These are phyloP conservation scores for Fistulifera pelliculosa DNA, from an alignment of 108 stramenopile genomes.

Conservation along the genomic window DNA sequence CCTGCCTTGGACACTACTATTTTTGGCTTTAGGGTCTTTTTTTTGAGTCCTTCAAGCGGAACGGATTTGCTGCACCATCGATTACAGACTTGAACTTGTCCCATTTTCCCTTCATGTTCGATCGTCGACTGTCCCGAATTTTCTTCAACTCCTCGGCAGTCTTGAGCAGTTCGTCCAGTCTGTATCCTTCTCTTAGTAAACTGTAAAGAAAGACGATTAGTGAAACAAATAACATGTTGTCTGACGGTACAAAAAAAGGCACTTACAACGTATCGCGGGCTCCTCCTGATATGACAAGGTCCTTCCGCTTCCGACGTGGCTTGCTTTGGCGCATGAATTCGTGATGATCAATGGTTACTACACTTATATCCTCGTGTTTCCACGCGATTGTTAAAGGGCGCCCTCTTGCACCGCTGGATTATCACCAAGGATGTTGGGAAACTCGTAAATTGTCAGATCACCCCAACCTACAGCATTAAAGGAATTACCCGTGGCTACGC, in stretches of 20 bases:
- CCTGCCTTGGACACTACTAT: no score
- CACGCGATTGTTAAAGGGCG: conserved; percentile 7
- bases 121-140: conserved; percentile 7
- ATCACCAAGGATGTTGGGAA: conserved; percentile 5
- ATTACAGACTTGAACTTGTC: conserved; percentile 4
- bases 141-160: conserved; percentile 7
- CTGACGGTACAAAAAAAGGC: background rate
- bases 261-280: conserved; percentile 10
- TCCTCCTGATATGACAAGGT: conserved; percentile 3
- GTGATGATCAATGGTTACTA: conserved; percentile 6
- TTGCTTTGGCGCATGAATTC: conserved; percentile 5
- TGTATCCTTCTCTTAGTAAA: conserved; percentile 9
- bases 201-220: conserved; percentile 1
- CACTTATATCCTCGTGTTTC: conserved; percentile 1
- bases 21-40: no score
- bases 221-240: background rate
- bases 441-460: conserved; percentile 7
- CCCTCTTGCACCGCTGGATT: conserved; percentile 5
- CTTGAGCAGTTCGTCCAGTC: conserved; percentile 10
- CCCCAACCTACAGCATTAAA: conserved; percentile 6
- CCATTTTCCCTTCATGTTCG: conserved; percentile 8
- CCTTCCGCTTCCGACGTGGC: background rate
- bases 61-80: background rate
- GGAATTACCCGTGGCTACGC: background rate
- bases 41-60: no score